Evolutionary conservation across 805 yeast species (phyloP), one percentile per base, ranked within the genome.

Genomic region (Groenewaldozyma salmanticensis): DNA sequence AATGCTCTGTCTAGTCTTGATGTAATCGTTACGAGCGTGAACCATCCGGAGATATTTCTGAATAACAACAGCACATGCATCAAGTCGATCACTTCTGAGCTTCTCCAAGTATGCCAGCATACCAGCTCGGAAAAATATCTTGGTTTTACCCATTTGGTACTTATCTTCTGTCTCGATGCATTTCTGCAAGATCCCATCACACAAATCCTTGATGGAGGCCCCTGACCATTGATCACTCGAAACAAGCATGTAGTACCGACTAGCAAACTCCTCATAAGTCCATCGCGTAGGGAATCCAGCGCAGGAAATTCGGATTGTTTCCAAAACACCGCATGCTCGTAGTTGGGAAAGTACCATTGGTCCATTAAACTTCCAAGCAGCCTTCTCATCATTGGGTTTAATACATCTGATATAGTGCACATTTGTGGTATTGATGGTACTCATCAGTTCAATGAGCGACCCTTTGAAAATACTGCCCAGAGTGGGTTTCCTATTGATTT

Each of bases 251-350:
- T 86, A 90, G 60, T 87, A 90, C 55, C 96, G 75, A 48, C 79
- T 74, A 16, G 87, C 94, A 67, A 90, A 90, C 58, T 92, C 97
- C 39, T 80, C 87, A 58, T 86, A 92, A 2, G 95, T 77, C 87
- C 96, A 86, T 58, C 96, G 73, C 0, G 96, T 81, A 15, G 98
- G 98, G 72, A 88, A 90, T 32, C 98, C 98, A 38, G 95, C 96
- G 66, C 96, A 88, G 1, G 96, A 88, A 37, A 90, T 90, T 55
- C 95, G 71, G 57, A 90, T 90, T 1, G 98, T 92, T 60, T 92
- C 98, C 52, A 90, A 70, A 36, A 90, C 97, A 81, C 98, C 98
- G 70, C 98, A 90, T 4, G 98, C 98, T 59, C 98, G 76, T 48
- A 90, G 71, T 63, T 90, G 98, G 4, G 94, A 81, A 46, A 92